Conservation (phyloP, 805 yeast species). For the Saccharomycopsis fermentans region DNA sequence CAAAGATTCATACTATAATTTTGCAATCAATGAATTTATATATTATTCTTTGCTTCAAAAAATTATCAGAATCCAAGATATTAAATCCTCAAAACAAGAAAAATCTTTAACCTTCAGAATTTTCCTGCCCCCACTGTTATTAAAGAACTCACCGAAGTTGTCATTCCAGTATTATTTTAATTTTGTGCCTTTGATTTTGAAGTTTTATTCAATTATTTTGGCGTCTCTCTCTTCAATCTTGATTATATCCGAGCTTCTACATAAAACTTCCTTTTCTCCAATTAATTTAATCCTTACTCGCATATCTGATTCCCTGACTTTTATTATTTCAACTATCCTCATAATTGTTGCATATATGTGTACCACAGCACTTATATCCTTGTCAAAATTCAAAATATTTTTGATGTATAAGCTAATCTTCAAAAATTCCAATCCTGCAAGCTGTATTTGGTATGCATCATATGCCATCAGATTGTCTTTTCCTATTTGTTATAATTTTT, state of each 20-base stretch:
- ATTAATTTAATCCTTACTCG: constrained; percentile 39
- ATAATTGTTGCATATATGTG: constrained; percentile 56
- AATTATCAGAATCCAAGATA: constrained; percentile 48
- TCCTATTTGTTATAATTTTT: constrained; percentile 71
- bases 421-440: constrained; percentile 61
- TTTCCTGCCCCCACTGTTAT: constrained; percentile 20
- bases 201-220: constrained; percentile 35
- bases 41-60: constrained; percentile 41
- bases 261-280: constrained; percentile 55
- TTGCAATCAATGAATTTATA: constrained; percentile 45
- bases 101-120: constrained; percentile 26
- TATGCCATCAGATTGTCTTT: constrained; percentile 75
- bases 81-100: constrained; percentile 32
- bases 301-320: constrained; percentile 27
- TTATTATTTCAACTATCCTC: constrained; percentile 31
- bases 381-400: constrained; percentile 60
- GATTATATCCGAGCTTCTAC: constrained; percentile 66
- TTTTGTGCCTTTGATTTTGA: constrained; percentile 36
- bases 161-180: constrained; percentile 34
- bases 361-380: constrained; percentile 51
- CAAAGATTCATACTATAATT: constrained; percentile 40
- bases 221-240: constrained; percentile 40
- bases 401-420: constrained; percentile 69
- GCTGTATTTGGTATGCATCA: constrained; percentile 67
- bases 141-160: constrained; percentile 30